Evolutionary conservation across 495 filamentous ascomycete genomes (phyloP).

Genomic region (Hypoxylon crocopeplum): DNA sequence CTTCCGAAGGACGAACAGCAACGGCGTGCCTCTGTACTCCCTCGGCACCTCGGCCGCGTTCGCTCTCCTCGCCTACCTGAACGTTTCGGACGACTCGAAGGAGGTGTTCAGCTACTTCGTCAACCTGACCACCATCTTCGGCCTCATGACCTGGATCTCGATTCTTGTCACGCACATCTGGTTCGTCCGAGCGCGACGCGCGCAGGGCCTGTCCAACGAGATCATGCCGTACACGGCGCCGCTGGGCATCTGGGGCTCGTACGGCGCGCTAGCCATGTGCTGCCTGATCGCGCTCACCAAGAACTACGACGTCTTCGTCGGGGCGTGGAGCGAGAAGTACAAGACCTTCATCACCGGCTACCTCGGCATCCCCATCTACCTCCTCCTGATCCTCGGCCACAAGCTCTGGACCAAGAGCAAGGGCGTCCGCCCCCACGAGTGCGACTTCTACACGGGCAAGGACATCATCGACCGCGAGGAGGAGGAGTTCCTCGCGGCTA

Average conservation of each 20-base stretch:
- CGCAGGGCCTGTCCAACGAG: conserved; percentile 70
- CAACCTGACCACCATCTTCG: conserved; percentile 82
- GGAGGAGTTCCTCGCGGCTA: conserved; percentile 65
- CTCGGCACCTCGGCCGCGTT: conserved; percentile 70
- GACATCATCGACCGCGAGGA: conserved; percentile 77
- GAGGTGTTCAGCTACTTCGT: conserved; percentile 85
- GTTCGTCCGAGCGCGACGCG: conserved; percentile 76
- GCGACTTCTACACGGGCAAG: conserved; percentile 76
- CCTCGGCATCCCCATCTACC: conserved; percentile 79
- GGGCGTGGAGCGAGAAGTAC: conserved; percentile 62
- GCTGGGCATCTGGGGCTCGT: conserved; percentile 71
- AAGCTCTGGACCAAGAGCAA: conserved; percentile 64
- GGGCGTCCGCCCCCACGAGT: conserved; percentile 61
- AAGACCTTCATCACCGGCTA: conserved; percentile 84
- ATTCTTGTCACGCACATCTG: conserved; percentile 82
- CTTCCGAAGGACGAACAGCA: conserved; percentile 71
- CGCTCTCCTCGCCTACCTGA: conserved; percentile 78
- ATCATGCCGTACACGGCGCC: conserved; percentile 76
- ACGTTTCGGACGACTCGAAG: conserved; percentile 70
- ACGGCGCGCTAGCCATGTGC: conserved; percentile 70
- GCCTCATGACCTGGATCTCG: conserved; percentile 83
- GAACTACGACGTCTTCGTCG: conserved; percentile 76
- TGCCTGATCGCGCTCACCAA: conserved; percentile 76
- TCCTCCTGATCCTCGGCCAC: conserved; percentile 74
- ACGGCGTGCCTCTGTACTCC: conserved; percentile 77